Conservation (phyloP, 495 filamentous ascomycete species). For the Neurospora sp. region DNA sequence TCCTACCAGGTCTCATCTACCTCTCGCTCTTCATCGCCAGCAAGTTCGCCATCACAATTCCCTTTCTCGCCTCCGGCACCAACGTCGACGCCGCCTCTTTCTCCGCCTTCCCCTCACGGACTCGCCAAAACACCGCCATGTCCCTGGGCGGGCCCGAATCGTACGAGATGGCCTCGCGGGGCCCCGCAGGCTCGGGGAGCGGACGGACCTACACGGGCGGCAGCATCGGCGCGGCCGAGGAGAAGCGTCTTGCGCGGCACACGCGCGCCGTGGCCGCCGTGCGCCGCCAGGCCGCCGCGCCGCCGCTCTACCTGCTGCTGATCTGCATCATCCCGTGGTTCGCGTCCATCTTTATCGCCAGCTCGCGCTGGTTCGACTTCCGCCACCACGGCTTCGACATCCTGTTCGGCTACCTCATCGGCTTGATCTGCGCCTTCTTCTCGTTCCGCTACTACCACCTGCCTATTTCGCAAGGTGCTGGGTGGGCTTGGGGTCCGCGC, state of each 20-base stretch:
- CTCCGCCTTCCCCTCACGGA: slow-evolving; percentile 42
- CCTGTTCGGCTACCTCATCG: slow-evolving; percentile 63
- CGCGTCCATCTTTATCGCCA: slow-evolving; percentile 43
- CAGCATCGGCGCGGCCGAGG: slow-evolving; percentile 11
- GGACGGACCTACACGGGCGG: slow-evolving; percentile 4
- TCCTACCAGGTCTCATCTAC: slow-evolving; percentile 52
- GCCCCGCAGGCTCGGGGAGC: slow-evolving; percentile 8
- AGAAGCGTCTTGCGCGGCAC: slow-evolving; percentile 29
- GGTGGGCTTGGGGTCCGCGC: slow-evolving; percentile 47
- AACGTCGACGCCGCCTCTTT: slow-evolving; percentile 24
- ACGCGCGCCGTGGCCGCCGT: slow-evolving; percentile 35
- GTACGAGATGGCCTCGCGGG: slow-evolving; percentile 20
- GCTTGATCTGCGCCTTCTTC: slow-evolving; percentile 37
- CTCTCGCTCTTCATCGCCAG: slow-evolving; percentile 59
- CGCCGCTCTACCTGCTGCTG: slow-evolving; percentile 57
- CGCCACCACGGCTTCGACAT: slow-evolving; percentile 88
- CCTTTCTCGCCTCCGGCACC: slow-evolving; percentile 42
- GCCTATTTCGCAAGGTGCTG: slow-evolving; percentile 50
- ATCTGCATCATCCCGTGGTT: slow-evolving; percentile 55
- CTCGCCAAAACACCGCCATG: slow-evolving; percentile 8
- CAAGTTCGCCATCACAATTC: slow-evolving; percentile 49
- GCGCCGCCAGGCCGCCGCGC: slow-evolving; percentile 57
- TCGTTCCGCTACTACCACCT: slow-evolving; percentile 52
- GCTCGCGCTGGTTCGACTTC: slow-evolving; percentile 66
- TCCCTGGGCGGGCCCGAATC: slow-evolving; percentile 12